Evolutionary conservation across 768 basidiomycete species (phyloP).

Genomic region (Candolleomyces eurysporus): DNA sequence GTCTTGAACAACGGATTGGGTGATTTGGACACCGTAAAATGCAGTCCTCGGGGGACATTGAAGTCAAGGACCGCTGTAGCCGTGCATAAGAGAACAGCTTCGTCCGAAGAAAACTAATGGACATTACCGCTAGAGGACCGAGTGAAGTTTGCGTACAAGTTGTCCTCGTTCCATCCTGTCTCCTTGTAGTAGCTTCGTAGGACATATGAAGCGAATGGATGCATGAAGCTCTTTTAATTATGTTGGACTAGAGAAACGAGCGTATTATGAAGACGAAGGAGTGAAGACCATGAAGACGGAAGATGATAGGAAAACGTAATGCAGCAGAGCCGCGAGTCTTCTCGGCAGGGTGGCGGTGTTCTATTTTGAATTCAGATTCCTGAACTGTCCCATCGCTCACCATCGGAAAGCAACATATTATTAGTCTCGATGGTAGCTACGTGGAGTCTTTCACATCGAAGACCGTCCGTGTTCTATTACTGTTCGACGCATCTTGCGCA

Average conservation of each 20-base stretch:
- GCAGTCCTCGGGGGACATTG: conserved; percentile 74
- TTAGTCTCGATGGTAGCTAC: too few relatives aligned
- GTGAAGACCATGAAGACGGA: not conserved
- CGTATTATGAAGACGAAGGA: not conserved
- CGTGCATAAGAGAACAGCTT: conserved; percentile 6
- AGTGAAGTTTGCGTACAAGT: conserved; percentile 86
- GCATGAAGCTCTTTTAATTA: conserved; percentile 45
- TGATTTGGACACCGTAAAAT: conserved; percentile 81
- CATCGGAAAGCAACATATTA: too few relatives aligned
- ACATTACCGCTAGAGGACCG: conserved; percentile 79
- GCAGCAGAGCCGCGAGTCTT: too few relatives aligned
- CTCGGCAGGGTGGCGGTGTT: too few relatives aligned
- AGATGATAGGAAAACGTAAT: too few relatives aligned
- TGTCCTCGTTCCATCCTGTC: conserved; percentile 98
- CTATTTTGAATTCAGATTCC: too few relatives aligned
- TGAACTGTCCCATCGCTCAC: too few relatives aligned
- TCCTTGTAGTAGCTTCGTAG: conserved; percentile 85
- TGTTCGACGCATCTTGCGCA: not conserved
- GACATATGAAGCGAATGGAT: conserved; percentile 86
- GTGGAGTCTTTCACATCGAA: not conserved
- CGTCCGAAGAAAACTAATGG: not conserved
- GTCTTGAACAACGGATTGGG: conserved; percentile 89
- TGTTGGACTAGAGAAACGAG: too few relatives aligned
- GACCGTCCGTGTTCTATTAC: not conserved
- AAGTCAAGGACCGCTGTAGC: conserved; percentile 86